Evolutionary conservation across 306 rosid species (phyloP).

Genomic region (Benincasa hispida): DNA sequence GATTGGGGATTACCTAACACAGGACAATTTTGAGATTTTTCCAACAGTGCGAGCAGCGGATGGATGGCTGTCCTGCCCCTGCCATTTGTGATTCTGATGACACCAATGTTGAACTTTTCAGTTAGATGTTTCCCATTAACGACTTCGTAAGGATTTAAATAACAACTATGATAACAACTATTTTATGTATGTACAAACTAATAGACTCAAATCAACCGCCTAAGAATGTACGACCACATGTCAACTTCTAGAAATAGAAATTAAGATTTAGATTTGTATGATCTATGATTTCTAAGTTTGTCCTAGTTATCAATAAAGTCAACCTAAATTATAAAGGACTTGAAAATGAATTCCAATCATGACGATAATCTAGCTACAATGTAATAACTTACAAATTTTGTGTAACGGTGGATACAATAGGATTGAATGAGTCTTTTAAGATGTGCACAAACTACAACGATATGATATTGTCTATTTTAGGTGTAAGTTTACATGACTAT

Average conservation of each 20-base stretch:
- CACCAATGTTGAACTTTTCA: neutral
- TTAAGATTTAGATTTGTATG: neutral
- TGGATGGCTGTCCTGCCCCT: neutral
- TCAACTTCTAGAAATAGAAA: neutral
- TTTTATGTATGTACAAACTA: neutral
- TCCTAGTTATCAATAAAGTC: neutral
- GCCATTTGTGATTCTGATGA: constrained; percentile 1
- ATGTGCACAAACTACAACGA: neutral
- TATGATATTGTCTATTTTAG: too few relatives aligned
- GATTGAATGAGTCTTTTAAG: neutral
- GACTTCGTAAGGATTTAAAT: neutral
- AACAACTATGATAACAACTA: neutral
- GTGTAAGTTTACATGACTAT: neutral
- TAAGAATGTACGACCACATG: neutral
- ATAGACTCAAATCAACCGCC: neutral
- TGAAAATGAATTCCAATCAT: neutral
- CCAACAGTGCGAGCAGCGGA: neutral
- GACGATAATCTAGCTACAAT: neutral
- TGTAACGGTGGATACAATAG: too few relatives aligned
- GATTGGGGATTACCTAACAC: neutral
- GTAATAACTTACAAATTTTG: too few relatives aligned
- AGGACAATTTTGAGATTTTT: neutral
- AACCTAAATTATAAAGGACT: too few relatives aligned
- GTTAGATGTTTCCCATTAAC: neutral
- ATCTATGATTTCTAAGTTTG: neutral